Evolutionary conservation across 257 asterid genomes (phyloP), one percentile per base, ranked within the genome.

Genomic region (Lycium barbarum): DNA sequence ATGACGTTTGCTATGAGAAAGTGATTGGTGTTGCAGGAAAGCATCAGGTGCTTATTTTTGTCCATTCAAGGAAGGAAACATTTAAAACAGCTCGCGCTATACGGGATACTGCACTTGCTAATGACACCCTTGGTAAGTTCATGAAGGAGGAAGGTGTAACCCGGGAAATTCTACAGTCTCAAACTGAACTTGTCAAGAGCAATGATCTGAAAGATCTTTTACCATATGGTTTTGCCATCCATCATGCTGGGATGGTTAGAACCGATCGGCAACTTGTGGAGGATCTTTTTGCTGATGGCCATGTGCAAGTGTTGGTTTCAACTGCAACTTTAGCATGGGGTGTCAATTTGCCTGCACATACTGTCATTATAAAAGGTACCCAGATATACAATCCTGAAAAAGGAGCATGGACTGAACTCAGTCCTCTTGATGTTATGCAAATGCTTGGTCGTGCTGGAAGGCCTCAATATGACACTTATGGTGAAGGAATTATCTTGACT

Each of bases 381-480:
- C 91, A 89, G 84, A 84, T 89, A 6, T 89, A 89, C 82, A 87
- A 86, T 65, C 91, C 91, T 43, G 91, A 89, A 49, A 89, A 89
- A 83, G 90, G 91, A 40, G 90, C 88, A 40, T 89, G 91, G 91
- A 89, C 90, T 43, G 91, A 89, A 73, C 86, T 89, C 55, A 87
- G 90, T 51, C 90, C 90, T 26, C 88, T 89, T 43, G 90, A 89
- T 89, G 90, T 89, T 11, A 89, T 89, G 91, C 90, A 89, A 82
- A 89, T 89, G 91, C 89, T 89, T 84, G 91, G 91, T n/a, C 90
- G 91, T 47, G 91, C 91, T 49, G 91, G 91, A 79, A 88, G 91
- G 88, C 91, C 91, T 55, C 91, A 89, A 53, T 89, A 74, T 84
- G 91, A 89, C 81, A 87, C 87, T 4, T 82, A 81, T 43, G 91